phyloP scores from a whole-genome alignment of 192 early-diverging fungal genomes.

The Podila epigama region DNA sequence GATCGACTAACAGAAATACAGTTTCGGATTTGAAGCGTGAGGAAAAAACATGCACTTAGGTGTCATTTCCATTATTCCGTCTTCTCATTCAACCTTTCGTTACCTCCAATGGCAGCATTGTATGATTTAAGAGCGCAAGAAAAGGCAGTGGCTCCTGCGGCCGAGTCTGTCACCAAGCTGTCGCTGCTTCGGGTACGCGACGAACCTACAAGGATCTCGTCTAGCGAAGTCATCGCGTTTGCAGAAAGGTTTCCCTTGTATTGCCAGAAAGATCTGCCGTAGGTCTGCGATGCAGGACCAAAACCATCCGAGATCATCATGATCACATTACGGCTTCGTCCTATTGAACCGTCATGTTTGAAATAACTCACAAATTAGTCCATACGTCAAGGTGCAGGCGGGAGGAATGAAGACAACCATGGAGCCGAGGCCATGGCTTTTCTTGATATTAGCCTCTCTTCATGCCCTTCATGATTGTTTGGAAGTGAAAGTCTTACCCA shows the following conservation, averaged over 20 bases:
- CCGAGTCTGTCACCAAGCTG: conserved; percentile 93
- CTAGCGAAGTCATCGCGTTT: conserved; percentile 66
- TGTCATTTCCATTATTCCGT: too few relatives aligned
- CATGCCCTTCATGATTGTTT: too few relatives aligned
- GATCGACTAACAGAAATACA: too few relatives aligned
- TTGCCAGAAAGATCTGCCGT: conserved; percentile 85
- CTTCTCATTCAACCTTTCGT: too few relatives aligned
- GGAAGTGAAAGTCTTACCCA: too few relatives aligned
- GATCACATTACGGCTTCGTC: conserved; percentile 78
- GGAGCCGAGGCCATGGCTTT: too few relatives aligned
- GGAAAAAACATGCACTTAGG: neutral
- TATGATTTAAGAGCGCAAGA: conserved; percentile 90
- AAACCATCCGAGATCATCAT: conserved; percentile 97
- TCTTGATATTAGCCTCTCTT: too few relatives aligned
- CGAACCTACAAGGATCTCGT: conserved; percentile 82
- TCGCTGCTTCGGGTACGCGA: conserved; percentile 85
- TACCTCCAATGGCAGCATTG: conserved; percentile 93
- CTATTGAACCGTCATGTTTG: neutral
- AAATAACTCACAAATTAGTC: too few relatives aligned
- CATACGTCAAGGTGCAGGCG: neutral
- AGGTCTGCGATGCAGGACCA: conserved; percentile 92
- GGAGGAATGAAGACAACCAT: neutral
- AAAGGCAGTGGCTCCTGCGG: conserved; percentile 97
- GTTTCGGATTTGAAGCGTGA: neutral
- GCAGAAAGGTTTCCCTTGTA: conserved; percentile 53